Percentiles rank a stretch among this genome's conserved stretches.
Conservation (phyloP, 176 grass and related monocot genomes). For the Raddia distichophylla region DNA sequence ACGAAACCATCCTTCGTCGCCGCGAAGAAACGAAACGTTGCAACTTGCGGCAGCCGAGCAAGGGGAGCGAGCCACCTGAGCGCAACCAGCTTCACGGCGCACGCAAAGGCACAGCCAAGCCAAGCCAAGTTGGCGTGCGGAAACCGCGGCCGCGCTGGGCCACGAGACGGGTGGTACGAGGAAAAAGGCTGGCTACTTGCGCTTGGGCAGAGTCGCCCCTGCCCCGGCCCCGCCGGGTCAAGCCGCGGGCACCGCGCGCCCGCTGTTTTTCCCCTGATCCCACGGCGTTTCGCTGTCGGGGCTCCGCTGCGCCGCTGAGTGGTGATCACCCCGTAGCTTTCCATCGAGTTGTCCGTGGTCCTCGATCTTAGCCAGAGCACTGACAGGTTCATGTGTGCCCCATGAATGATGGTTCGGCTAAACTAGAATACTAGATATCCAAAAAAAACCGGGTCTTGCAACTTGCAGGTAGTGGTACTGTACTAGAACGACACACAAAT, state of each 20-base stretch:
- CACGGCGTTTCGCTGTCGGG: constrained; percentile 33
- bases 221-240: not conserved
- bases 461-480: no score
- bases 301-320: not conserved
- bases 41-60: not conserved
- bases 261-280: constrained; percentile 43
- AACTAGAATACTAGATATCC: no score
- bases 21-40: no score
- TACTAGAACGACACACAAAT: no score
- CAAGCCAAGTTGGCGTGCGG: not conserved
- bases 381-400: not conserved
- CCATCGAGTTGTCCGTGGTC: not conserved
- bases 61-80: constrained; percentile 30
- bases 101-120: constrained; percentile 28
- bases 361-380: not conserved
- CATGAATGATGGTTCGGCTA: not conserved
- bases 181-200: not conserved
- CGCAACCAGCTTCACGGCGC: not conserved
- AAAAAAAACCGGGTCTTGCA: no score
- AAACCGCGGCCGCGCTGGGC: constrained; percentile 43
- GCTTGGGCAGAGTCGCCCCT: no score
- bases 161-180: no score
- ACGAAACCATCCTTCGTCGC: no score
- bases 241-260: not conserved
- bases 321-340: not conserved